Evolutionary conservation across 1,284 basidiomycete genomes (phyloP).

Genomic region (Trametes hirsuta): DNA sequence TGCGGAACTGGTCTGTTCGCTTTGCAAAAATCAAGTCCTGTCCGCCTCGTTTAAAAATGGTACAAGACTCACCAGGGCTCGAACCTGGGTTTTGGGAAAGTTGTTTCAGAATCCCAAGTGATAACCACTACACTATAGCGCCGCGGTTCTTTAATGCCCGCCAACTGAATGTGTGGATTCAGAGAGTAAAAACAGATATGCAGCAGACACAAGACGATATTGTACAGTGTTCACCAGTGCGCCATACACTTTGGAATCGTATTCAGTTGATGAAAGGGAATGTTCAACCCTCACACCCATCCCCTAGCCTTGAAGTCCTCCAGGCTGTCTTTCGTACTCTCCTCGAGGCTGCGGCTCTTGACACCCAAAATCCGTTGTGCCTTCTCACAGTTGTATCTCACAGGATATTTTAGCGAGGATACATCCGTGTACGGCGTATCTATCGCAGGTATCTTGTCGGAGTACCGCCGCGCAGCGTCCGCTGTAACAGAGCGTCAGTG

Average conservation of each 20-base stretch:
- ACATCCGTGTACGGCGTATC: constrained; percentile 23
- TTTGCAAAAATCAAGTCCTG: too few relatives aligned
- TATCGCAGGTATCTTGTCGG: constrained; percentile 27
- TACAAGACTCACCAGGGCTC: not conserved
- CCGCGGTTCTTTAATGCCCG: too few relatives aligned
- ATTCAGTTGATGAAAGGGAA: not conserved
- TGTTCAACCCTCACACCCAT: constrained; percentile 22
- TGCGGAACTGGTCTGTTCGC: too few relatives aligned
- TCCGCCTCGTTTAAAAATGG: too few relatives aligned
- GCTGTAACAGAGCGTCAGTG: constrained; percentile 5
- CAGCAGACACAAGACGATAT: not conserved
- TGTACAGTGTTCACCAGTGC: not conserved
- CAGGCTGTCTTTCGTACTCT: constrained; percentile 5
- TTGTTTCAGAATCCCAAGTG: constrained; percentile 22
- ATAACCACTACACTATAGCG: not conserved
- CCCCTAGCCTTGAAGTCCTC: constrained; percentile 5
- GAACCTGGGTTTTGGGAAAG: constrained; percentile 8
- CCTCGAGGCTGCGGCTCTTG: constrained; percentile 51
- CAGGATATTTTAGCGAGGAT: constrained; percentile 21
- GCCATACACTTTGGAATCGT: too few relatives aligned
- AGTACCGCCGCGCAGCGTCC: constrained; percentile 16
- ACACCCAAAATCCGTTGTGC: constrained; percentile 65
- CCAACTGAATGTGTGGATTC: too few relatives aligned
- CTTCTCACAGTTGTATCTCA: constrained; percentile 63
- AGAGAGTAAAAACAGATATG: too few relatives aligned